Evolutionary conservation across 202 grass and related monocot species (phyloP).

Genomic region (Eragrostis tef): DNA sequence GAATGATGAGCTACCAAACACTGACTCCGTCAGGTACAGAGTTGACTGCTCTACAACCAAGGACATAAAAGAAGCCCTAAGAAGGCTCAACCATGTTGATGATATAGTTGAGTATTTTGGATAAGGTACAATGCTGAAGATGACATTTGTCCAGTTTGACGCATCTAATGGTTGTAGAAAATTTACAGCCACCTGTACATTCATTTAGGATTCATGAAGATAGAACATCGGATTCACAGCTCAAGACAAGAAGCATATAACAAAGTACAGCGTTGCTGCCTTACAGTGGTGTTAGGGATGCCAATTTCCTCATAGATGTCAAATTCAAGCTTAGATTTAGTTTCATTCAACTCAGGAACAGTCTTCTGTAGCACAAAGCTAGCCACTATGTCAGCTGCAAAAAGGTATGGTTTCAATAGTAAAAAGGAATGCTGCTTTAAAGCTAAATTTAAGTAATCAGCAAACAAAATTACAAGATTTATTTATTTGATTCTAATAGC

Average conservation of each 20-base stretch:
- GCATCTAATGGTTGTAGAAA: slow-evolving; percentile 57
- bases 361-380: slow-evolving; percentile 79
- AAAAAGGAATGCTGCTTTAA: neutral
- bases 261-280: slow-evolving; percentile 27
- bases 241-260: slow-evolving; percentile 17
- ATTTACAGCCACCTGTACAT: slow-evolving; percentile 68
- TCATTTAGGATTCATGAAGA: slow-evolving; percentile 20
- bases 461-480: slow-evolving; percentile 15
- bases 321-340: slow-evolving; percentile 71
- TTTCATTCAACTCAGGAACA: slow-evolving; percentile 61
- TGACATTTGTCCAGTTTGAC: slow-evolving; percentile 69
- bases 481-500: slow-evolving; percentile 7
- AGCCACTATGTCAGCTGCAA: slow-evolving; percentile 80
- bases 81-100: slow-evolving; percentile 75
- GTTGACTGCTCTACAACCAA: slow-evolving; percentile 70
- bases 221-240: slow-evolving; percentile 19
- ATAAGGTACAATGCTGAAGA: slow-evolving; percentile 85
- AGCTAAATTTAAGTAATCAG: slow-evolving; percentile 25
- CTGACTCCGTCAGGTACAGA: slow-evolving; percentile 65
- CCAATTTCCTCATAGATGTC: slow-evolving; percentile 91
- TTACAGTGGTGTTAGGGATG: slow-evolving; percentile 77
- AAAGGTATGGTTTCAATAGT: slow-evolving; percentile 32
- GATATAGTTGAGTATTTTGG: slow-evolving; percentile 69
- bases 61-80: slow-evolving; percentile 75
- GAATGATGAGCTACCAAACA: slow-evolving; percentile 74